Evolutionary conservation across 2,329 filamentous ascomycete genomes (phyloP), one percentile per base, ranked within the genome.

Genomic region (Colletotrichum sidae): DNA sequence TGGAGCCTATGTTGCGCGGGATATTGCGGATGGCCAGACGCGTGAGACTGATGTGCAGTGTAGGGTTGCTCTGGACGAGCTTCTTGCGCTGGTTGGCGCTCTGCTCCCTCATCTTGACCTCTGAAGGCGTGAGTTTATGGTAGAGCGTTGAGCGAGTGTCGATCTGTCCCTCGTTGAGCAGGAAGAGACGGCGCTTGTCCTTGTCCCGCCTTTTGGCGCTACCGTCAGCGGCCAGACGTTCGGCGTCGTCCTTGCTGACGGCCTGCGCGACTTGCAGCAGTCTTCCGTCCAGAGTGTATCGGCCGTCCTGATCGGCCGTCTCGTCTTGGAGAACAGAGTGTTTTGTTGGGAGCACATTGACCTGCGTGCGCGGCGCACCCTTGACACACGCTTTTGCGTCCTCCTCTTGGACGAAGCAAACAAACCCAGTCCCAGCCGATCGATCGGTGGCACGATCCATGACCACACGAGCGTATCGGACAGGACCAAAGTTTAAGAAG

Each of bases 21-120:
- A 99, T 86, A 75, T 99, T 99, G 71, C 96, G 92, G 60, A 99
- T 83, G 1, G 95, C 95, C 38, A 99, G 87, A 72, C 96, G 92
- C 8, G 94, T 97, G 55, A 99, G 83, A 76, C 92, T 96, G 57
- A 99, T 80, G 77, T 97, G 93, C 39, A 99, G 84, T 53, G 90
- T 91, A 0, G 96, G 95, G 76, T 99, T 99, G 77, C 86, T 89
- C 80, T 97, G 92, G 71, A 99, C 93, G 65, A 97, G 86, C 71
- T 91, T 92, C 81, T 96, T 94, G 55, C 96, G 90, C 79, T 98
- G 95, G 71, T 90, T 92, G 35, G 88, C 88, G 72, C 93, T 97
- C 60, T 93, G 88, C 75, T 97, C 93, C 68, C 96, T 88, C 87
- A 98, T 92, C 73, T 92, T 91, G 69, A 96, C 81, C 76, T 99